A percentile compares a stretch with the other conserved stretches of the same genome.
Evolutionary conservation across 495 filamentous ascomycete genomes (phyloP).

Genomic region (Lasiosphaeria hispida): DNA sequence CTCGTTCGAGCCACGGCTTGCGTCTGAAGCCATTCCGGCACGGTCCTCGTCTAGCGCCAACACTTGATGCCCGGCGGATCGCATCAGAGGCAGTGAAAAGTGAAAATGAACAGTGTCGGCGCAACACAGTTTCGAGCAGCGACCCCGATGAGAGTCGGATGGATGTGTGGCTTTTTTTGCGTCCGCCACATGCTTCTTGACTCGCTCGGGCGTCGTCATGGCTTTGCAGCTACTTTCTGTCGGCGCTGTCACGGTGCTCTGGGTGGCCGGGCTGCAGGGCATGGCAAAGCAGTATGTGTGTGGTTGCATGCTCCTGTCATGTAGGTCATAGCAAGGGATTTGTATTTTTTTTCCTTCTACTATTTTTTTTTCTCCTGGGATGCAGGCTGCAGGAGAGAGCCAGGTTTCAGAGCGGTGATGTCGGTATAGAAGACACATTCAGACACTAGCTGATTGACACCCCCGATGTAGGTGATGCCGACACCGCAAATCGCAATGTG

Average conservation of each 20-base stretch:
- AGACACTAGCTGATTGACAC: slow-evolving; percentile 4
- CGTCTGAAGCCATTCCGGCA: too few relatives aligned
- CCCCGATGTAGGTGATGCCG: not conserved
- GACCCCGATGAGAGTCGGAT: too few relatives aligned
- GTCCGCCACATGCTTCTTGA: not conserved
- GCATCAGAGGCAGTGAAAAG: too few relatives aligned
- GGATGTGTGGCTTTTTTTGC: slow-evolving; percentile 1
- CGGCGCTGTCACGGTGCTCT: not conserved
- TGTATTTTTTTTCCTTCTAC: not conserved
- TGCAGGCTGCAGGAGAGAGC: slow-evolving; percentile 17
- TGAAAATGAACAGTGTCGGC: too few relatives aligned
- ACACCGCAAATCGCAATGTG: slow-evolving; percentile 6
- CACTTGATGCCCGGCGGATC: too few relatives aligned
- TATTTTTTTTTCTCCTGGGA: not conserved
- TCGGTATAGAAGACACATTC: slow-evolving; percentile 5
- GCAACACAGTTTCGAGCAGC: too few relatives aligned
- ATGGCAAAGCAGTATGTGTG: slow-evolving; percentile 14
- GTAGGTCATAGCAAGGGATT: slow-evolving; percentile 10
- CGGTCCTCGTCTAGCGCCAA: too few relatives aligned
- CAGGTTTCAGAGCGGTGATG: slow-evolving; percentile 14
- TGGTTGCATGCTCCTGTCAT: slow-evolving; percentile 13
- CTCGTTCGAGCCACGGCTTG: too few relatives aligned
- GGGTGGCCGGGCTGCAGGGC: not conserved
- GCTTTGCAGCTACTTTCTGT: not conserved
- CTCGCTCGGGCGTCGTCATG: not conserved